Evolutionary conservation across 495 filamentous ascomycete species (phyloP), one percentile per base, ranked within the genome.

Genomic region (Neurospora sublineolata): DNA sequence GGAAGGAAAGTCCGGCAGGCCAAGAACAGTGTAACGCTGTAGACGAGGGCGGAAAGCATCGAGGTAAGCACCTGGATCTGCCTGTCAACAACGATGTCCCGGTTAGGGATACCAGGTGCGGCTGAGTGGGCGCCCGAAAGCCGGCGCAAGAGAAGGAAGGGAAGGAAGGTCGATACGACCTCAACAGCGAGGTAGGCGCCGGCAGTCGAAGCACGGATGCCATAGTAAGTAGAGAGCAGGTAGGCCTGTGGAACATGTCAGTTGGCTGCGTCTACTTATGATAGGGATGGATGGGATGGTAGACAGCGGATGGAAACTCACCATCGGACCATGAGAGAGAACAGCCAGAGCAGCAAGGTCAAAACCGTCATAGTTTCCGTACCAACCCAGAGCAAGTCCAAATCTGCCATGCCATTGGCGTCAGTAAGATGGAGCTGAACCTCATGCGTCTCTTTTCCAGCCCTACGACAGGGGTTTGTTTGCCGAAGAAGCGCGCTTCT

Each of bases 151-250:
- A 93, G 85, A 58, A 84, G 80, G 78, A 94, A 92, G 6, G 94
- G 92, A 46, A 93, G 76, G 67, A 86, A 87, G 27, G 86, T 88
- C 9, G 92, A 86, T 73, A 89, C 73, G 67, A 91, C 78, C 70
- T 93, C 90, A 74, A 93, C 89, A 10, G 77, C 75, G 71, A 91
- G 86, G 37, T 86, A 86, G 20, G 83, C 77, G 46, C 86, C 74
- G 23, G 88, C 80, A 10, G 91, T 89, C 67, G 79, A 80, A 10
- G 86, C 82, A 7, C 87, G 84, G 70, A 94, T 83, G 18, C 81
- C 77, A 84, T 94, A 97, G 84, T 94, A 96, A 74, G 86, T 87
- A 36, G 82, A 83, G 40, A 94, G 82, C 64, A 97, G 89, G 72
- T 88, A 89, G 73, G 88, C 86, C 84, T 86, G 69, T 37, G 60